phyloP scores from a whole-genome alignment of 805 yeast genomes.

The Metschnikowia kofuensis region DNA sequence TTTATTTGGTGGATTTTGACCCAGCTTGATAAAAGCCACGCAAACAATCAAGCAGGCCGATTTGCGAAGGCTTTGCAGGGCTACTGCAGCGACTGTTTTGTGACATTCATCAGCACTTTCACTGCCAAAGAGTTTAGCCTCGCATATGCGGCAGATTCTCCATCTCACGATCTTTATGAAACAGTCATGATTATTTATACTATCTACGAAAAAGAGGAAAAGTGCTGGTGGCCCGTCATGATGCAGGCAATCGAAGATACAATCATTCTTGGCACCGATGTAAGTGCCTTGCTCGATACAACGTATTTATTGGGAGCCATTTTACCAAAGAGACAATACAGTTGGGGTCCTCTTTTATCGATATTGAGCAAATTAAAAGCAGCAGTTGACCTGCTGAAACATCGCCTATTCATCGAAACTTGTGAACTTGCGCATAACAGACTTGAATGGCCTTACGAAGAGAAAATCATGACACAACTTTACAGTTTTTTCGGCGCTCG shows the following conservation, averaged over 20 bases:
- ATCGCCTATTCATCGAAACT: slow-evolving; percentile 27
- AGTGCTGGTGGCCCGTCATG: slow-evolving; percentile 29
- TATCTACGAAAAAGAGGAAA: slow-evolving; percentile 12
- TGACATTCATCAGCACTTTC: slow-evolving; percentile 18
- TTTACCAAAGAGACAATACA: slow-evolving; percentile 11
- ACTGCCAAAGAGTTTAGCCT: slow-evolving; percentile 14
- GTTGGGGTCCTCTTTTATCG: slow-evolving; percentile 27
- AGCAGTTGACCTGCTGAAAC: slow-evolving; percentile 18
- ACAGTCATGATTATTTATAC: slow-evolving; percentile 22
- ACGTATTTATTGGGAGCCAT: slow-evolving; percentile 17
- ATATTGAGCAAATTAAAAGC: slow-evolving; percentile 18
- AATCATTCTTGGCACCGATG: slow-evolving; percentile 6
- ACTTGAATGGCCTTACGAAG: slow-evolving; percentile 33
- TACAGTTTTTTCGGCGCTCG: slow-evolving; percentile 30
- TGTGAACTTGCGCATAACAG: slow-evolving; percentile 25
- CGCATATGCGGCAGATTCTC: slow-evolving; percentile 2
- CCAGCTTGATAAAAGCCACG: slow-evolving; percentile 7
- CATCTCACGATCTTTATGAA: slow-evolving; percentile 9
- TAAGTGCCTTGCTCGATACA: slow-evolving; percentile 18
- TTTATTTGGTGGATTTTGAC: slow-evolving; percentile 11
- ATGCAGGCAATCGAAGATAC: slow-evolving; percentile 17
- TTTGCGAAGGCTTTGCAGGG: not conserved
- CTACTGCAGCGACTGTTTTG: slow-evolving; percentile 20
- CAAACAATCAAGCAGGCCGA: not conserved
- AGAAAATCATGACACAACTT: slow-evolving; percentile 27